These are phyloP conservation scores for Pterocarpus macrocarpus DNA, from an alignment of 306 rosid genomes.

Conservation along the genomic window DNA sequence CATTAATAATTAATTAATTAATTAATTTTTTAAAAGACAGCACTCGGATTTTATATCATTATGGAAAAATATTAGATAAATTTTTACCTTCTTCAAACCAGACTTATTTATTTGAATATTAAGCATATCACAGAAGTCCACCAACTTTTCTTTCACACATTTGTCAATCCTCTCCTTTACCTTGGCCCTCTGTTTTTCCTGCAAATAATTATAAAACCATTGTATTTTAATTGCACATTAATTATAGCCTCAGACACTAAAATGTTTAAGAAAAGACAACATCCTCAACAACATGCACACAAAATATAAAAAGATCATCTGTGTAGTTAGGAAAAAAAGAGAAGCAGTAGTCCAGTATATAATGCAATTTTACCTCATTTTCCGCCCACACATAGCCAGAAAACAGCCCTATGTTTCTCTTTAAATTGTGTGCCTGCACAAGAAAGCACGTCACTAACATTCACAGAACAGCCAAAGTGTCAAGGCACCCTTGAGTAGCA, in stretches of 20 bases:
- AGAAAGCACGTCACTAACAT: conserved; percentile 37
- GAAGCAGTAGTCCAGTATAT: background rate
- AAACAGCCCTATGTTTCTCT: conserved; percentile 80
- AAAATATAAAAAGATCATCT: background rate
- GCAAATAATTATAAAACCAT: conserved; percentile 45
- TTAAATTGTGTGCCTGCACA: conserved; percentile 67
- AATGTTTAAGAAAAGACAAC: background rate
- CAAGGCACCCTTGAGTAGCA: background rate
- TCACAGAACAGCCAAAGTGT: conserved; percentile 1
- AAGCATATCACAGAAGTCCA: conserved; percentile 82
- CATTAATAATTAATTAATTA: background rate
- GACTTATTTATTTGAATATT: conserved; percentile 73
- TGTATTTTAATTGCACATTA: background rate
- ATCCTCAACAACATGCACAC: background rate
- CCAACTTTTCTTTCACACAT: conserved; percentile 81
- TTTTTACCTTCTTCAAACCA: conserved; percentile 66
- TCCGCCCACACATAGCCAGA: conserved; percentile 93
- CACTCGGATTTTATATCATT: background rate
- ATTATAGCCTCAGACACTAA: background rate
- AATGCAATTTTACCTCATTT: conserved; percentile 67
- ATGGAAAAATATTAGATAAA: background rate
- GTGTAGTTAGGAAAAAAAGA: background rate
- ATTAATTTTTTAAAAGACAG: background rate
- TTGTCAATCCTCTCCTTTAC: conserved; percentile 81
- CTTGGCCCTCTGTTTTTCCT: conserved; percentile 77